Conservation (phyloP, 768 basidiomycete genomes). For the Pleurotus tuoliensis region DNA sequence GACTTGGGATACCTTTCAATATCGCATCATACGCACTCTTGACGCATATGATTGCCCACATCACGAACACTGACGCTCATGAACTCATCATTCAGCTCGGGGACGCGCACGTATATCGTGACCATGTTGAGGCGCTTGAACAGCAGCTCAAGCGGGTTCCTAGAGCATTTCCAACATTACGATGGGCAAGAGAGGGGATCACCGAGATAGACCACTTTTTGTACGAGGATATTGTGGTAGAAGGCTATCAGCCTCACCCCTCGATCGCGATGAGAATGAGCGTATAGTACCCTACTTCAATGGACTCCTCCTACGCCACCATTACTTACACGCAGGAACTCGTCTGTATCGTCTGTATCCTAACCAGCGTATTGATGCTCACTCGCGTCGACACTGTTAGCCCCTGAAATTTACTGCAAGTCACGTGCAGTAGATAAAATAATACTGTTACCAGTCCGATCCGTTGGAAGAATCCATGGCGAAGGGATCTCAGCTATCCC, state of each 20-base stretch:
- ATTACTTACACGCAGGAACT: neutral
- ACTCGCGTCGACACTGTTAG: too few species aligned
- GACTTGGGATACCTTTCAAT: slow-evolving; percentile 98
- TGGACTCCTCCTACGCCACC: neutral
- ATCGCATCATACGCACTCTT: slow-evolving; percentile 98
- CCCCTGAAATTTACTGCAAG: neutral
- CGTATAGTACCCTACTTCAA: slow-evolving; percentile 38
- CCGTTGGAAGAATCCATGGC: slow-evolving; percentile 39
- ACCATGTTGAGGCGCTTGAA: slow-evolving; percentile 86
- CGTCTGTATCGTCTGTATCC: too few species aligned
- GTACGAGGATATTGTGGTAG: slow-evolving; percentile 78
- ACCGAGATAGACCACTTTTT: slow-evolving; percentile 76
- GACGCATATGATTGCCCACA: slow-evolving; percentile 95
- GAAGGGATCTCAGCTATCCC: slow-evolving; percentile 85
- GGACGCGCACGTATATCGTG: slow-evolving; percentile 93
- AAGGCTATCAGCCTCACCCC: slow-evolving; percentile 82
- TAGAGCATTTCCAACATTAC: slow-evolving; percentile 75
- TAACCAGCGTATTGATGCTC: too few species aligned
- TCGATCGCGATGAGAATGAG: slow-evolving; percentile 96
- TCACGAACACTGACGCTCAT: slow-evolving; percentile 81
- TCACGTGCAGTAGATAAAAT: neutral
- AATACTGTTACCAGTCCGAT: neutral
- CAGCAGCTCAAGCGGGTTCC: slow-evolving; percentile 79
- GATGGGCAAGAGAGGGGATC: slow-evolving; percentile 63
- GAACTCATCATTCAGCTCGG: slow-evolving; percentile 96